phyloP scores from a whole-genome alignment of 2,329 filamentous ascomycete genomes.

The Trichoderma arundinaceum region DNA sequence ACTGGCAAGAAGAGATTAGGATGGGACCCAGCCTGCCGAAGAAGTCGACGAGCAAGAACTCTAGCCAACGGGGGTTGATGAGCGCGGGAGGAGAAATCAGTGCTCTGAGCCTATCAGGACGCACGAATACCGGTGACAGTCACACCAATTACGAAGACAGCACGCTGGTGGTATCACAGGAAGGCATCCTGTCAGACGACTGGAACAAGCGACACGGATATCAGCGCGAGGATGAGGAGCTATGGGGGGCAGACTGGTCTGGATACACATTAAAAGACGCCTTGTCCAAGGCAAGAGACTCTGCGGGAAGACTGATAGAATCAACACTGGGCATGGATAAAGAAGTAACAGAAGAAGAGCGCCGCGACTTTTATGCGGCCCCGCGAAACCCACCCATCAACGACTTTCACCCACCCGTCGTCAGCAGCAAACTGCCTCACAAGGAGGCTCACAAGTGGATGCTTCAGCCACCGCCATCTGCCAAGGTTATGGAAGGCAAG shows the following conservation, averaged over 20 bases:
- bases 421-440: constrained; percentile 73
- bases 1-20: constrained; percentile 86
- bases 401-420: constrained; percentile 83
- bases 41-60: constrained; percentile 62
- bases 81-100: constrained; percentile 63
- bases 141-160: constrained; percentile 43
- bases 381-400: constrained; percentile 76
- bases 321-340: constrained; percentile 59
- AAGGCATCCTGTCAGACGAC: constrained; percentile 51
- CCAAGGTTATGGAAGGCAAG: constrained; percentile 90
- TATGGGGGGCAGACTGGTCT: constrained; percentile 71
- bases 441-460: constrained; percentile 83
- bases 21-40: constrained; percentile 78
- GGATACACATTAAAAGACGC: constrained; percentile 64
- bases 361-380: constrained; percentile 66
- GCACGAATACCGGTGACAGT: constrained; percentile 48
- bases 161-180: constrained; percentile 46
- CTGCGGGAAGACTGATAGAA: constrained; percentile 60
- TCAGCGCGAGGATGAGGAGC: constrained; percentile 84
- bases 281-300: constrained; percentile 63
- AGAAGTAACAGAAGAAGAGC: constrained; percentile 56
- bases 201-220: constrained; percentile 78
- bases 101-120: constrained; percentile 46
- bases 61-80: constrained; percentile 64
- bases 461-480: constrained; percentile 88